phyloP scores from a whole-genome alignment of 768 basidiomycete genomes.

The Floccularia luteovirens region DNA sequence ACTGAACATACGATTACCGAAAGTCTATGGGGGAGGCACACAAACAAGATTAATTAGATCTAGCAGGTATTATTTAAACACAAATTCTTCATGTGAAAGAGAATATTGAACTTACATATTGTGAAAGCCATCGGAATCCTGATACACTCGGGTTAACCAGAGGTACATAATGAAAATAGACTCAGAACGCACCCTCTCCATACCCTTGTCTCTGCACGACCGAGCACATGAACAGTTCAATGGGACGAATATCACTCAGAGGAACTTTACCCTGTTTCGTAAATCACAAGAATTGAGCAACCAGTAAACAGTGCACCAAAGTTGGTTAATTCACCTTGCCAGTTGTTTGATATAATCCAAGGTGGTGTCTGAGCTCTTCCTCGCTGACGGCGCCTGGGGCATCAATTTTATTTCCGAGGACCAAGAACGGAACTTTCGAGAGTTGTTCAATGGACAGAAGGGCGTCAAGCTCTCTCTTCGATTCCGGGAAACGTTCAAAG shows the following conservation, averaged over 20 bases:
- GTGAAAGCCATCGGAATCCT: slow-evolving; percentile 95
- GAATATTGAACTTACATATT: slow-evolving; percentile 68
- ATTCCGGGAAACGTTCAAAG: slow-evolving; percentile 92
- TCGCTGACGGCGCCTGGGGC: slow-evolving; percentile 97
- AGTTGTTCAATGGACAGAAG: slow-evolving; percentile 94
- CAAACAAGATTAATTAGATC: too few species aligned
- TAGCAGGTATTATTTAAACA: too few species aligned
- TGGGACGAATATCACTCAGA: slow-evolving; percentile 92
- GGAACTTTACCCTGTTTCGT: slow-evolving; percentile 84
- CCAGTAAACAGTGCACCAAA: neutral
- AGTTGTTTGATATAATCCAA: slow-evolving; percentile 98
- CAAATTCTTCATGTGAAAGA: too few species aligned
- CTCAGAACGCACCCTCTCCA: slow-evolving; percentile 69
- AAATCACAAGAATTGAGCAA: slow-evolving; percentile 1
- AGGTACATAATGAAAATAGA: slow-evolving; percentile 2
- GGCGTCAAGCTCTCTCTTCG: slow-evolving; percentile 95
- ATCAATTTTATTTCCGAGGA: slow-evolving; percentile 99
- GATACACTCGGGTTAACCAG: slow-evolving; percentile 2
- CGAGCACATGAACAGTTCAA: slow-evolving; percentile 99
- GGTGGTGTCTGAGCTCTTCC: slow-evolving; percentile 91
- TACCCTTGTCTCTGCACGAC: slow-evolving; percentile 99
- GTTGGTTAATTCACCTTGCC: slow-evolving; percentile 66
- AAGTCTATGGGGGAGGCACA: too few species aligned
- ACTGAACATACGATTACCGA: too few species aligned
- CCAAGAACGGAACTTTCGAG: slow-evolving; percentile 93